phyloP scores from a whole-genome alignment of 441 rosid genomes.

The Gossypium lobatum region DNA sequence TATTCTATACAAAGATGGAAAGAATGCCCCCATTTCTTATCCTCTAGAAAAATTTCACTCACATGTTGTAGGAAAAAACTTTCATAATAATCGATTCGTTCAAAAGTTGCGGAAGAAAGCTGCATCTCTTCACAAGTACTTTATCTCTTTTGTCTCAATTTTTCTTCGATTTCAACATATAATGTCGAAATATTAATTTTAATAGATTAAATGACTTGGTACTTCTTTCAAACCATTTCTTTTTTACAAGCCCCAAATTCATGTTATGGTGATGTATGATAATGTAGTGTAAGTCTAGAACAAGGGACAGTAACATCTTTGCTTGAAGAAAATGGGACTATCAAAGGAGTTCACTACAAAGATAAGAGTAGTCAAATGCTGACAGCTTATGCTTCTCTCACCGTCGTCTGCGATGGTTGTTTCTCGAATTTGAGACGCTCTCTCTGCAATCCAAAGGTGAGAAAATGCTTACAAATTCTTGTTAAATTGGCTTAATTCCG shows the following conservation, averaged over 20 bases:
- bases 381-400: constrained; percentile 6
- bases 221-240: no score
- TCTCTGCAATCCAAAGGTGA: neutral
- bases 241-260: neutral
- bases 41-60: constrained; percentile 3
- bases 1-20: constrained; percentile 12
- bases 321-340: constrained; percentile 15
- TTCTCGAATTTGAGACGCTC: constrained; percentile 11
- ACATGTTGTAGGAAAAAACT: constrained; percentile 11
- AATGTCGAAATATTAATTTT: no score
- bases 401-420: constrained; percentile 13
- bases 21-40: neutral
- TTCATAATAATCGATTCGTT: constrained; percentile 19
- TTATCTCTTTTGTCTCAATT: neutral
- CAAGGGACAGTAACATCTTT: neutral
- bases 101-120: constrained; percentile 16
- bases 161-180: neutral
- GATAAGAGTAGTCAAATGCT: neutral
- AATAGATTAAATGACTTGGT: no score
- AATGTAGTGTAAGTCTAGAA: neutral
- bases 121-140: constrained; percentile 19
- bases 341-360: constrained; percentile 13
- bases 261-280: neutral
- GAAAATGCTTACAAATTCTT: no score
- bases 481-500: no score